These are phyloP conservation scores for Cyclostephanos tholiformis DNA, from an alignment of 108 stramenopile species.

Conservation along the genomic window DNA sequence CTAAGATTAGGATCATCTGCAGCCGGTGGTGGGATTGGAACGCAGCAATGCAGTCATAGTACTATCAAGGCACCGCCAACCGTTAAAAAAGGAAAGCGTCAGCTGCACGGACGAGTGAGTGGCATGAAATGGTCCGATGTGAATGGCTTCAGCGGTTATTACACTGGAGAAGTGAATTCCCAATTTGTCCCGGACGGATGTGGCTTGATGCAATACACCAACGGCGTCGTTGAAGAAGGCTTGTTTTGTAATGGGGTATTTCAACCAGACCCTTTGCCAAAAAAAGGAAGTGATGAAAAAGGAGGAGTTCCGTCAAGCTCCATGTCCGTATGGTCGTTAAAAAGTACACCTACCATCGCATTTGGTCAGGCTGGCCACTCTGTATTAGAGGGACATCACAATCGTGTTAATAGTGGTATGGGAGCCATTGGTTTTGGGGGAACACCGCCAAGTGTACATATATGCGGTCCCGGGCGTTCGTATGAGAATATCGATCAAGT, in stretches of 20 bases:
- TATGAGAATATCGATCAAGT: constrained; percentile 7
- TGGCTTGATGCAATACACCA: constrained; percentile 43
- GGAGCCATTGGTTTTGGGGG: constrained; percentile 8
- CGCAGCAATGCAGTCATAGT: neutral
- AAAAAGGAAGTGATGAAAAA: neutral
- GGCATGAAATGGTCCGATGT: constrained; percentile 50
- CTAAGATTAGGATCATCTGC: constrained; percentile 1
- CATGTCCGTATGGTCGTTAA: constrained; percentile 44
- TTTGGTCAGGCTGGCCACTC: constrained; percentile 2
- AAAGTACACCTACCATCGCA: constrained; percentile 40
- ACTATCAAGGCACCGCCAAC: neutral
- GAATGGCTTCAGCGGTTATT: constrained; percentile 45
- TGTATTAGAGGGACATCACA: constrained; percentile 6
- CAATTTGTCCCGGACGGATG: constrained; percentile 36
- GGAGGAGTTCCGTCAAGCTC: constrained; percentile 26
- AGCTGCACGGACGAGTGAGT: constrained; percentile 16
- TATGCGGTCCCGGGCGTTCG: constrained; percentile 1
- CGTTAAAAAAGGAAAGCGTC: neutral
- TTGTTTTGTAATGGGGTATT: constrained; percentile 47
- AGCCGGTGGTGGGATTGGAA: neutral
- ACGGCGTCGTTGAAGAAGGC: constrained; percentile 47
- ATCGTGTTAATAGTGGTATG: constrained; percentile 1
- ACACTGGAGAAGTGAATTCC: constrained; percentile 38
- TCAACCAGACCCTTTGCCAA: constrained; percentile 15
- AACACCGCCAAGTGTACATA: constrained; percentile 11